These are phyloP conservation scores for Garcileccinum viscosum DNA, from an alignment of 1,284 basidiomycete species.

Conservation along the genomic window DNA sequence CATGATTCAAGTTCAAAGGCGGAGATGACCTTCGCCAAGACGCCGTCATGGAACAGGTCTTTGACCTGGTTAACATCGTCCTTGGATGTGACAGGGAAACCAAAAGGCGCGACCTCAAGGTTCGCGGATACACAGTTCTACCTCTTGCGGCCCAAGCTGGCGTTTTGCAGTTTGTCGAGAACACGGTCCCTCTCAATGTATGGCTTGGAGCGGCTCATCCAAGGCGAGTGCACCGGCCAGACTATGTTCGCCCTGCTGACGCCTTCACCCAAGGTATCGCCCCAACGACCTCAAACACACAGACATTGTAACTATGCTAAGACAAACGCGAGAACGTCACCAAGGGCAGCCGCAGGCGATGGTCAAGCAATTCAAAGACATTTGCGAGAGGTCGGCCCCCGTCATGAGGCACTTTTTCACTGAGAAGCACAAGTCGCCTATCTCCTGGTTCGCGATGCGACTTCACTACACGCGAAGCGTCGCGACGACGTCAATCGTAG, in stretches of 20 bases:
- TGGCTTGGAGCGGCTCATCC: slow-evolving; percentile 73
- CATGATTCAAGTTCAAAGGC: slow-evolving; percentile 80
- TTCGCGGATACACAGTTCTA: slow-evolving; percentile 89
- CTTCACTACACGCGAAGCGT: slow-evolving; percentile 91
- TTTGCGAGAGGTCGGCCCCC: slow-evolving; percentile 72
- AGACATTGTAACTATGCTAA: slow-evolving; percentile 30
- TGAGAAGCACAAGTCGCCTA: slow-evolving; percentile 85
- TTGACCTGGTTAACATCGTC: slow-evolving; percentile 86
- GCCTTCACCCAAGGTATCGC: slow-evolving; percentile 44
- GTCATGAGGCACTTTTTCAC: slow-evolving; percentile 96
- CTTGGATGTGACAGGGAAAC: slow-evolving; percentile 80
- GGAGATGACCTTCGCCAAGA: slow-evolving; percentile 95
- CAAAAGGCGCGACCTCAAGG: slow-evolving; percentile 70
- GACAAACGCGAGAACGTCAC: slow-evolving; percentile 38
- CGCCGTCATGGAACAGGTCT: slow-evolving; percentile 99
- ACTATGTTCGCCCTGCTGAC: slow-evolving; percentile 26
- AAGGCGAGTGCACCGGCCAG: slow-evolving; percentile 45
- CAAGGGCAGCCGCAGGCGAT: slow-evolving; percentile 43
- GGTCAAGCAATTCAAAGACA: slow-evolving; percentile 55
- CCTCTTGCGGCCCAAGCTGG: slow-evolving; percentile 86
- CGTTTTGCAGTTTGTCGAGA: slow-evolving; percentile 89
- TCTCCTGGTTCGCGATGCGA: slow-evolving; percentile 93
- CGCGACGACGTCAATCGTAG: slow-evolving; percentile 93
- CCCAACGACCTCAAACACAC: slow-evolving; percentile 40
- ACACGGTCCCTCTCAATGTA: slow-evolving; percentile 71